Base-by-base conservation (phyloP, 805 yeast genomes). In the Nakazawaea wyomingensis region DNA sequence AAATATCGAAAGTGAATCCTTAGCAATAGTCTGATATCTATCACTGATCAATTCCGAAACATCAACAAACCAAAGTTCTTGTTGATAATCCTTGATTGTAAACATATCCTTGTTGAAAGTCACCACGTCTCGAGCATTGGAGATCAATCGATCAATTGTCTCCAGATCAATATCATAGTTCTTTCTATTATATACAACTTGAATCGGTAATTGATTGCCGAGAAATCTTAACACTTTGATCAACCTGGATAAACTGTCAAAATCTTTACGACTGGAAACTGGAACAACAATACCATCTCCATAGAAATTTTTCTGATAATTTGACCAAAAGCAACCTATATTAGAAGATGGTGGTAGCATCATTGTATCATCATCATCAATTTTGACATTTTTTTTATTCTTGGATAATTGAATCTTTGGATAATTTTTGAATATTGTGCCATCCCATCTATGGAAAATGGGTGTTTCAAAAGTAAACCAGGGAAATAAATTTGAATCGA, bases 281-380 rank as follows among this genome's bases (percentile, higher is more conserved):
- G 82, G 70, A 4, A 80, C 55, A 1, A 76, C 83, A 17, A 78
- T 71, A 3, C 86, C 86, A 44, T 59, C 60, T 3, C 79, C 80
- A 9, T 59, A 56, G 24, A 61, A 47, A 24, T 55, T 49, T 8
- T 48, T 35, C 26, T 59, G 60, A 28, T 64, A 46, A 5, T 39
- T 59, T 58, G 16, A 62, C 44, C 41, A 37, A 24, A 37, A 42
- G 18, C 45, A 42, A 20, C n/a, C n/a, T n/a, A n/a, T n/a, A n/a
- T n/a, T n/a, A n/a, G n/a, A n/a, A n/a, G n/a, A n/a, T n/a, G n/a
- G n/a, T n/a, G n/a, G n/a, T n/a, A n/a, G n/a, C n/a, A n/a, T n/a
- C n/a, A n/a, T n/a, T n/a, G n/a, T n/a, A n/a, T n/a, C n/a, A n/a
- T n/a, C n/a, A n/a, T n/a, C n/a, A n/a, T n/a, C n/a, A n/a, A n/a